phyloP scores from a whole-genome alignment of 2,329 filamentous ascomycete species.

The Tolypocladium ophioglossoides region DNA sequence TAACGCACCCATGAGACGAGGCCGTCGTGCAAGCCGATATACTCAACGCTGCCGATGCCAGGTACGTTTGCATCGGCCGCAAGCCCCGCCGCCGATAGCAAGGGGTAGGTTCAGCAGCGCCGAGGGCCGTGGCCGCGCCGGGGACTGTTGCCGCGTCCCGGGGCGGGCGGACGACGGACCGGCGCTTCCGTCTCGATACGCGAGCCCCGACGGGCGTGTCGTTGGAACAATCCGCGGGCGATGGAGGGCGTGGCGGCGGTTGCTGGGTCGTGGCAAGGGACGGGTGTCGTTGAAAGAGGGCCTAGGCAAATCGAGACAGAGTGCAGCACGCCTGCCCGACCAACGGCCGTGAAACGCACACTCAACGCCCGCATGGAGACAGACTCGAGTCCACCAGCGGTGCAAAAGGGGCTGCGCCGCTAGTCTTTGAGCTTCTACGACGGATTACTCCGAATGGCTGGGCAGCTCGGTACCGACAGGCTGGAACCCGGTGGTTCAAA shows the following conservation, averaged over 20 bases:
- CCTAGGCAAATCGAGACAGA: too few species aligned
- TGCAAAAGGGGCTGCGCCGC: background rate
- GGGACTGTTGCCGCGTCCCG: background rate
- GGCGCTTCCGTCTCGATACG: background rate
- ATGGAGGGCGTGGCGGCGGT: background rate
- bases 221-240: background rate
- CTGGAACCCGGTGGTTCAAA: background rate
- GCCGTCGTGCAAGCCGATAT: background rate
- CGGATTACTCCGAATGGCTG: background rate
- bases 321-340: background rate
- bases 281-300: background rate
- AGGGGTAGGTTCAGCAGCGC: background rate
- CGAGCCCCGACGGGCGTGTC: background rate
- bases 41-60: slow-evolving; percentile 12
- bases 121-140: background rate
- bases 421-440: background rate
- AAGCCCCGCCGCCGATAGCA: slow-evolving; percentile 30
- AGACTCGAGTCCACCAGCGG: background rate
- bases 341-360: background rate
- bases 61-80: slow-evolving; percentile 52
- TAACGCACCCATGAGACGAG: slow-evolving; percentile 5
- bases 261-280: background rate
- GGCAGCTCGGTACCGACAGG: background rate
- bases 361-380: background rate
- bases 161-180: background rate